Evolutionary conservation across 306 rosid species (phyloP).

Genomic region (Prosopis cineraria): DNA sequence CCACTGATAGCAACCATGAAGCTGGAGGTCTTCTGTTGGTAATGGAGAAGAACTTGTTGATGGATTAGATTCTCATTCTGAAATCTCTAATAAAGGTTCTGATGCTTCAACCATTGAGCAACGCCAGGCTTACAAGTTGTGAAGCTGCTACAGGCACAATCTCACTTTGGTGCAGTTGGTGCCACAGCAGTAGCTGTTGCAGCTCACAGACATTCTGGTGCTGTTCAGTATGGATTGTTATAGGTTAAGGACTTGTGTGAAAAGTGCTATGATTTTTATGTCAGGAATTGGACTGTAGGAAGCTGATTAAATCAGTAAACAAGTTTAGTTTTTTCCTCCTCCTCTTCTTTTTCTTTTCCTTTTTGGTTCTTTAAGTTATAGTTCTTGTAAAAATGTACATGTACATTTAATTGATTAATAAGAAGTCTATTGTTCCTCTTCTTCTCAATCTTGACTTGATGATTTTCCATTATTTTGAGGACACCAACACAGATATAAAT

Average conservation of each 20-base stretch:
- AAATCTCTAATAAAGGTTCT: too few relatives aligned
- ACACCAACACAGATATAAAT: background rate
- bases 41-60: too few relatives aligned
- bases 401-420: constrained; percentile 45
- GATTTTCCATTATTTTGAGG: background rate
- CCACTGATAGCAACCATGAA: too few relatives aligned
- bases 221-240: constrained; percentile 46
- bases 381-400: constrained; percentile 35
- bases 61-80: too few relatives aligned
- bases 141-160: too few relatives aligned
- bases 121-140: too few relatives aligned
- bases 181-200: constrained; percentile 58
- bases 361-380: constrained; percentile 23
- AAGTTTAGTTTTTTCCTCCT: constrained; percentile 25
- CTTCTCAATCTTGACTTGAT: background rate
- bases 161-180: too few relatives aligned
- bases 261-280: background rate
- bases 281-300: constrained; percentile 1
- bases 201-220: constrained; percentile 54
- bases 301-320: constrained; percentile 16
- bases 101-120: too few relatives aligned
- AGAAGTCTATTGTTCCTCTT: constrained; percentile 22
- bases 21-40: too few relatives aligned
- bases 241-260: constrained; percentile 31
- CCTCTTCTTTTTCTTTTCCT: background rate